Evolutionary conservation across 2,329 filamentous ascomycete species (phyloP).

Genomic region (Magnaporthiopsis rhizophila): DNA sequence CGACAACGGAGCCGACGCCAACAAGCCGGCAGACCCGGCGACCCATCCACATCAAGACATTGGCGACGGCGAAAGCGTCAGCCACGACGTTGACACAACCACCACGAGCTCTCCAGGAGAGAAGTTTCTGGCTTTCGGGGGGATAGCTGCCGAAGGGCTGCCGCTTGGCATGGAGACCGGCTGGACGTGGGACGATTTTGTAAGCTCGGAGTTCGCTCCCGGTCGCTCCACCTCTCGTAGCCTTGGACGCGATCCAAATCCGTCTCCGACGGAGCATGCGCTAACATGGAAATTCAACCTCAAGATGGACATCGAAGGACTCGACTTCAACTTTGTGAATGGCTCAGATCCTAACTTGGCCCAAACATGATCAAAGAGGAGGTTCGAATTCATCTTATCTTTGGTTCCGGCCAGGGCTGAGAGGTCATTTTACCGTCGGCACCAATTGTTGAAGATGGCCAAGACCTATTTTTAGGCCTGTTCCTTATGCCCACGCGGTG

Average conservation of each 20-base stretch:
- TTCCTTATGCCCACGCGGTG: background rate
- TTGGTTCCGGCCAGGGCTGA: too few species aligned
- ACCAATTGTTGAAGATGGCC: background rate
- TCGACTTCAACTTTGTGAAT: background rate
- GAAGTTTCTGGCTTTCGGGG: constrained; percentile 5
- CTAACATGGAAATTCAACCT: background rate
- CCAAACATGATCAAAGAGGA: background rate
- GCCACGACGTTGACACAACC: background rate
- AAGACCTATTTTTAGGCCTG: background rate
- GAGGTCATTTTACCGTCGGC: background rate
- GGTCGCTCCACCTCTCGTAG: too few species aligned
- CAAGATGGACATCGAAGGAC: background rate
- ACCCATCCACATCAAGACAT: background rate
- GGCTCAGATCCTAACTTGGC: background rate
- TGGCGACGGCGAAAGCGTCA: background rate
- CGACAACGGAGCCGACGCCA: background rate
- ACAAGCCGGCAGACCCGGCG: background rate
- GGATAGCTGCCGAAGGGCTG: background rate
- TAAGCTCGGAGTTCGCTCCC: background rate
- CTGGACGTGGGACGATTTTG: constrained; percentile 3
- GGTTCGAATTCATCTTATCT: background rate
- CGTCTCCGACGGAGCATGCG: too few species aligned
- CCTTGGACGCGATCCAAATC: background rate
- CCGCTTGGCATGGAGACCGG: background rate
- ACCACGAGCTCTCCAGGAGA: background rate